A percentile compares a stretch with the other conserved stretches of the same genome.
These are phyloP conservation scores for Mimosa pudica DNA, from an alignment of 306 rosid species.

Conservation along the genomic window DNA sequence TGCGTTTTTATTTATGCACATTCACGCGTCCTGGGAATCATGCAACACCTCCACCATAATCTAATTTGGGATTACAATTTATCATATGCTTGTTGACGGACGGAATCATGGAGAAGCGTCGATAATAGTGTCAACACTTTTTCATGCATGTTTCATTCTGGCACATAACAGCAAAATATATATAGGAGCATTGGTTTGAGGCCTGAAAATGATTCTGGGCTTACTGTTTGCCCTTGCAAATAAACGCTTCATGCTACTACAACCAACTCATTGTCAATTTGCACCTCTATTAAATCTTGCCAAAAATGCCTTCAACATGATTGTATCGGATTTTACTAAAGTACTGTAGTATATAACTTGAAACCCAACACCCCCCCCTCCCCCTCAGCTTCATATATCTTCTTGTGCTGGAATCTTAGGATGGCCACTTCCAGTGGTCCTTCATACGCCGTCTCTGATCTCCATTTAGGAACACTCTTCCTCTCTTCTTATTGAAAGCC, in stretches of 20 bases:
- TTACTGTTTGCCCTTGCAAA: neutral
- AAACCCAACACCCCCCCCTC: conserved; percentile 1
- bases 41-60: conserved; percentile 4
- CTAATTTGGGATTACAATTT: conserved; percentile 29
- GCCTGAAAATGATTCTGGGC: neutral
- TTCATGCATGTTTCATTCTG: neutral
- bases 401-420: conserved; percentile 4
- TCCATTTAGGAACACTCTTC: neutral
- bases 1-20: conserved; percentile 9
- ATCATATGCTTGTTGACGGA: conserved; percentile 16
- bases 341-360: neutral
- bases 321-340: conserved; percentile 9
- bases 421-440: neutral
- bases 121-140: neutral
- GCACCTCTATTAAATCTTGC: neutral
- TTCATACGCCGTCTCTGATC: neutral
- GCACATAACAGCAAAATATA: conserved; percentile 1
- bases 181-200: conserved; percentile 16
- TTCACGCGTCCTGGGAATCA: conserved; percentile 15
- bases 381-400: neutral
- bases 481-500: conserved; percentile 1
- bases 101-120: neutral
- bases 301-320: neutral
- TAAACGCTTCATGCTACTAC: neutral
- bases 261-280: conserved; percentile 25